Evolutionary conservation across 768 basidiomycete genomes (phyloP).

Genomic region (Tricholoma matsutake): DNA sequence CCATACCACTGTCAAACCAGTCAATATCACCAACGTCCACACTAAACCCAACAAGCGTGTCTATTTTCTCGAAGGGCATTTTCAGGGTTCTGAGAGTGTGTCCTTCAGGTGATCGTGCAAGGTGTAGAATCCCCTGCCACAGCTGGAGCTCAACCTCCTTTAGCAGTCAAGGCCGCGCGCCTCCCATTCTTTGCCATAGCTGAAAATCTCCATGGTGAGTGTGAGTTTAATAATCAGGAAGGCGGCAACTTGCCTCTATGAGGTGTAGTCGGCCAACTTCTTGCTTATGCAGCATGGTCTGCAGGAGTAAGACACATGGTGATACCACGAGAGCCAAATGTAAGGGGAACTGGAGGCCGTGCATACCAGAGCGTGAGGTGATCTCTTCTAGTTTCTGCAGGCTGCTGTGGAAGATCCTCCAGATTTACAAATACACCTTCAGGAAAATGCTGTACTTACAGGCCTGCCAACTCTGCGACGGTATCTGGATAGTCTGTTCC

Average conservation of each 20-base stretch:
- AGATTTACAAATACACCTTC: not conserved
- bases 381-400: not conserved
- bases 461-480: not conserved
- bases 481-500: not conserved
- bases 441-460: not conserved
- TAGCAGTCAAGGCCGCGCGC: not conserved
- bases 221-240: not conserved
- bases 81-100: not conserved
- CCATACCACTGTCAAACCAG: not conserved
- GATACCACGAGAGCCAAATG: not conserved
- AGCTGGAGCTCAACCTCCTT: not conserved
- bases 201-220: not conserved
- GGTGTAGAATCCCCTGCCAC: not conserved
- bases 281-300: slow-evolving; percentile 1
- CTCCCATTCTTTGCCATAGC: not conserved
- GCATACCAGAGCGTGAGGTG: not conserved
- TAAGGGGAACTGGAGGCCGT: not conserved
- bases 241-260: not conserved
- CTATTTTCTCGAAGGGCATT: not conserved
- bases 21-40: not conserved
- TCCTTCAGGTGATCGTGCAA: not conserved
- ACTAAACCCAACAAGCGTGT: not conserved
- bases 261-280: not conserved
- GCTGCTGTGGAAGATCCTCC: not conserved
- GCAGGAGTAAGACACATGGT: not conserved